These are phyloP conservation scores for Akanthomyces dipterigenus DNA, from an alignment of 2,329 filamentous ascomycete species.

Conservation along the genomic window DNA sequence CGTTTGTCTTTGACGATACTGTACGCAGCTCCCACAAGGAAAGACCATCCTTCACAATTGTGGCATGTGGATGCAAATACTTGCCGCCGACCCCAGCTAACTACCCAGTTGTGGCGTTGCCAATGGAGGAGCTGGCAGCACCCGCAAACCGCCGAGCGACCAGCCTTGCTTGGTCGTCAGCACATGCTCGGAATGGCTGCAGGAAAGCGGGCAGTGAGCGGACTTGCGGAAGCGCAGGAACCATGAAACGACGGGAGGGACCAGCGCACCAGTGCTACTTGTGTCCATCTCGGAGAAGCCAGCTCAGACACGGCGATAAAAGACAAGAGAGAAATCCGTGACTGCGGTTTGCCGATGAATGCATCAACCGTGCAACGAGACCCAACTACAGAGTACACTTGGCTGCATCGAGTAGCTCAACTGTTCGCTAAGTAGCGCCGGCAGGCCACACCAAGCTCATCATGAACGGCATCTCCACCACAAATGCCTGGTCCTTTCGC, in stretches of 20 bases:
- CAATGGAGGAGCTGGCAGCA: not conserved
- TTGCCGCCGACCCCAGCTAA: not conserved
- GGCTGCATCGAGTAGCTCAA: not conserved
- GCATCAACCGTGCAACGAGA: not conserved
- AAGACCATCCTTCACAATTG: conserved; percentile 2
- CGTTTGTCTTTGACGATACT: not conserved
- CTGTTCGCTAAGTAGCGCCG: not conserved
- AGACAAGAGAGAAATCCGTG: not conserved
- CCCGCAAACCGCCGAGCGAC: not conserved
- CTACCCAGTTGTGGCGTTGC: conserved; percentile 1
- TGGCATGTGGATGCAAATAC: not conserved
- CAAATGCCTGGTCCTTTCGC: not conserved
- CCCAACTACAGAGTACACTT: not conserved
- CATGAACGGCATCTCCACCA: conserved; percentile 5
- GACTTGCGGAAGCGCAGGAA: not conserved
- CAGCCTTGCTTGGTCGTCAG: not conserved
- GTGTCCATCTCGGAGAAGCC: not conserved
- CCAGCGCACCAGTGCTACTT: not conserved
- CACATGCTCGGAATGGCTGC: not conserved
- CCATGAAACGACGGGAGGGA: not conserved
- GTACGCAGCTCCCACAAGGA: not conserved
- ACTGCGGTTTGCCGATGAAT: not conserved
- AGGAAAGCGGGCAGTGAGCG: not conserved
- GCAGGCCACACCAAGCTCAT: not conserved
- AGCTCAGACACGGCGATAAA: not conserved